Base-by-base conservation (phyloP, 805 yeast species). In the Metschnikowia shivogae region DNA sequence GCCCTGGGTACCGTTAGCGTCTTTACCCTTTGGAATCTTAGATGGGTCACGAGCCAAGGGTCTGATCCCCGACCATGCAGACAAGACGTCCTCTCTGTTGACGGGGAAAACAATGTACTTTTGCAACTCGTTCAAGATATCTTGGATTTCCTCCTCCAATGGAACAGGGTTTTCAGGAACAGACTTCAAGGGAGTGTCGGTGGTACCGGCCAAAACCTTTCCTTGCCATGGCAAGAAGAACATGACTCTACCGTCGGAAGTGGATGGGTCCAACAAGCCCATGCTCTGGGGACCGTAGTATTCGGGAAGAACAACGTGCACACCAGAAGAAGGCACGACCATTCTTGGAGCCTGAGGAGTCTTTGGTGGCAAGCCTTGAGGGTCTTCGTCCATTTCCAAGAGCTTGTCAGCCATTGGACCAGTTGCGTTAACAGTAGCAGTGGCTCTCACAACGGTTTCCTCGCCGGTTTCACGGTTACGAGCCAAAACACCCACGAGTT, bases 141-240 rank as follows among this genome's bases (percentile, higher is more conserved):
- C 96, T 59, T 83, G 81, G 54, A 90, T 89, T 60, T 90, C 97
- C 50, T 82, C 85, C 67, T 90, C 97, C 35, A 83, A 73, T 26
- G 98, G 96, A 41, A 81, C 77, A 45, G 97, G 97, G 59, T 77
- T 80, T 55, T 74, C 81, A 36, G 88, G 87, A 44, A 84, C 80
- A 52, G 73, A 72, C 51, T 77, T 78, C 69, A 84, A 68, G 36
- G 97, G 95, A 42, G 88, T 84, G 70, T 90, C 98, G 45, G 98
- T 90, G 49, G 98, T 90, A 63, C 98, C 98, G 47, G 96, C 97
- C 54, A 90, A 75, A 29, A 90, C 95, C 65, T 89, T 86, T 5
- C 97, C 96, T 73, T 89, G 97, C 97, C 97, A 90, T 56, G 98
- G 98, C 65, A 90, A 74, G 74, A 92, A 90, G 71, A 90, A 90